Conservation (phyloP, 257 asterid species). For the Prunella vulgaris region DNA sequence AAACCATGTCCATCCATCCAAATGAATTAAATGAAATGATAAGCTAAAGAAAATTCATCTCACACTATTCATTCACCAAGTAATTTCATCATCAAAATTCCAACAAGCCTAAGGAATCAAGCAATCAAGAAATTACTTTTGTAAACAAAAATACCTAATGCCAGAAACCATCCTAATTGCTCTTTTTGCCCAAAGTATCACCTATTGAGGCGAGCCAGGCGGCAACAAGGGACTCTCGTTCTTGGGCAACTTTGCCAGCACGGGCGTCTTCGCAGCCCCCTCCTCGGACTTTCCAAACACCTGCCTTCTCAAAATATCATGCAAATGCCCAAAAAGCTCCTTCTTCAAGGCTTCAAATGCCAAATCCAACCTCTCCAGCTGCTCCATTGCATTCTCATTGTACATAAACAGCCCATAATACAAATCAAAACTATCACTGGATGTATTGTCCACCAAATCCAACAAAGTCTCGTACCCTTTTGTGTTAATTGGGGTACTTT, state of each 20-base stretch:
- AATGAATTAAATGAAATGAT: background rate
- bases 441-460: slow-evolving; percentile 70
- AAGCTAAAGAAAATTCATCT: background rate
- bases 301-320: slow-evolving; percentile 62
- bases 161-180: slow-evolving; percentile 14
- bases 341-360: slow-evolving; percentile 76
- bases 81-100: slow-evolving; percentile 8
- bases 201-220: slow-evolving; percentile 31
- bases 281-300: slow-evolving; percentile 64
- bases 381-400: slow-evolving; percentile 74
- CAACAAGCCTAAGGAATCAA: background rate
- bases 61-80: background rate
- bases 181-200: background rate
- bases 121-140: background rate
- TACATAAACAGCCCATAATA: slow-evolving; percentile 80
- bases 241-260: slow-evolving; percentile 47
- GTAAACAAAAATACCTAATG: slow-evolving; percentile 13
- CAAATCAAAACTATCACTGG: slow-evolving; percentile 78
- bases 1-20: background rate
- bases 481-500: slow-evolving; percentile 64
- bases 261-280: slow-evolving; percentile 30
- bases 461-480: slow-evolving; percentile 78
- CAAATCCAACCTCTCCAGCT: slow-evolving; percentile 62
- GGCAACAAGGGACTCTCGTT: slow-evolving; percentile 42
- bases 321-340: slow-evolving; percentile 73